Base-by-base conservation (phyloP, 2,329 filamentous ascomycete species). In the Pezizomycotina sp. region DNA sequence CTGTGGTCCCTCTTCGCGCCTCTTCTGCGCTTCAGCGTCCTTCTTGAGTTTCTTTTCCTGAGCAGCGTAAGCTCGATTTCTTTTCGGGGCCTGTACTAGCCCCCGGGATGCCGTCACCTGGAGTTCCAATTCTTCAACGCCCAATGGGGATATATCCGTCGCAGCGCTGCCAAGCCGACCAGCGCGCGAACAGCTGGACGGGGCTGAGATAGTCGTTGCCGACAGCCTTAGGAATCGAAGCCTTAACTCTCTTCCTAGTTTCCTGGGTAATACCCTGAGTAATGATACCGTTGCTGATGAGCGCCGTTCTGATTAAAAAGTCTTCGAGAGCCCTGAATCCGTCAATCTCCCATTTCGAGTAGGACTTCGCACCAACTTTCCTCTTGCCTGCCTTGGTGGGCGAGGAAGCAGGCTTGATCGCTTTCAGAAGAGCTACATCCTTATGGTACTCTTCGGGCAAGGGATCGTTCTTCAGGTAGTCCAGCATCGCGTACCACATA, bases 131-230 rank as follows among this genome's bases (percentile, higher is more conserved):
- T 68, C 2, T 66, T 66, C 36, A 67, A 61, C 25, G 70, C 70
- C 71, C 71, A 77, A 27, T 64, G 59, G 71, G 69, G 30, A 71
- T 66, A 38, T 58, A 58, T 45, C 74, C 69, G 49, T 74, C 73
- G 7, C 72, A 72, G 36, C 68, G 65, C 52, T 77, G 76, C 71
- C 71, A 76, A 3, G 71, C 68, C 38, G 68, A 64, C 72, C 72
- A 77, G 38, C 74, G 60, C 4, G 69, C 71, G 46, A 77, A 75
- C 10, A 57, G 64, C 47, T 65, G 64, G 37, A 70, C 65, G 21
- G 68, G 55, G 19, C 69, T 63, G n/a, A 75, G 54, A 4, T 71
- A 69, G 36, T 77, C 71, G 22, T 66, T 67, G n/a, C n/a, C n/a
- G 38, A 66, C 59, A 19, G 63, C 63, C 53, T 74, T 75, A 1